Percentiles rank a stretch among this genome's conserved stretches.
These are phyloP conservation scores for Epipyxis sp. DNA, from an alignment of 108 stramenopile genomes.

Conservation along the genomic window DNA sequence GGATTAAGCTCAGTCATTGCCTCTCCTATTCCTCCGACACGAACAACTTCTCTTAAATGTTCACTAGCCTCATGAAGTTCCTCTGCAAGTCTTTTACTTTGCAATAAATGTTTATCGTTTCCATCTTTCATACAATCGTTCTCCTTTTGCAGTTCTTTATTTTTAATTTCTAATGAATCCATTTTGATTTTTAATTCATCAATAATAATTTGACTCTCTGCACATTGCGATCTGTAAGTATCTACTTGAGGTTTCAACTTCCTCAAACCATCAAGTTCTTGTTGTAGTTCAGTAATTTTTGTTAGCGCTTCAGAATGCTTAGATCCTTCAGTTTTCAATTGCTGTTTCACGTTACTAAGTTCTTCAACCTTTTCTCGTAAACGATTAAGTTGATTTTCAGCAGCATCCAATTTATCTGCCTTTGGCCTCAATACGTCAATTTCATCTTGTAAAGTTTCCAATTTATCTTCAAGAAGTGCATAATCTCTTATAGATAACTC, in stretches of 20 bases:
- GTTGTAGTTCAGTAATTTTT: not conserved
- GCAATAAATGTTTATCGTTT: not conserved
- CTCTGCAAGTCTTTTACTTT: not conserved
- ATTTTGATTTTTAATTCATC: not conserved
- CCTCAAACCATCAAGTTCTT: not conserved
- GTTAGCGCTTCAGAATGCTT: not conserved
- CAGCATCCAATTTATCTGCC: not conserved
- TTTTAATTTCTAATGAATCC: not conserved
- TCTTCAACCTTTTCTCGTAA: not conserved
- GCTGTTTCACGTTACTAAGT: not conserved
- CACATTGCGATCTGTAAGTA: not conserved
- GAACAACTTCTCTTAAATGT: not conserved
- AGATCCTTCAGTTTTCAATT: conserved; percentile 12
- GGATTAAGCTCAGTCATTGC: conserved; percentile 26
- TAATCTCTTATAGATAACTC: too few species aligned
- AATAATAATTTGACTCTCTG: not conserved
- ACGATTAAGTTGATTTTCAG: not conserved
- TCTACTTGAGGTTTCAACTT: conserved; percentile 1
- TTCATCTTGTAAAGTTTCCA: conserved; percentile 26
- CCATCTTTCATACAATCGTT: not conserved
- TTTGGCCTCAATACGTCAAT: not conserved
- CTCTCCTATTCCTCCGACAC: not conserved
- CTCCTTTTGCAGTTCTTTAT: not conserved
- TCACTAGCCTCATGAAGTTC: not conserved
- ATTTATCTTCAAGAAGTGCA: not conserved